Percentiles rank a stretch among this genome's conserved stretches.
These are phyloP conservation scores for Podospora pseudocomata DNA, from an alignment of 495 filamentous ascomycete genomes.

Conservation along the genomic window DNA sequence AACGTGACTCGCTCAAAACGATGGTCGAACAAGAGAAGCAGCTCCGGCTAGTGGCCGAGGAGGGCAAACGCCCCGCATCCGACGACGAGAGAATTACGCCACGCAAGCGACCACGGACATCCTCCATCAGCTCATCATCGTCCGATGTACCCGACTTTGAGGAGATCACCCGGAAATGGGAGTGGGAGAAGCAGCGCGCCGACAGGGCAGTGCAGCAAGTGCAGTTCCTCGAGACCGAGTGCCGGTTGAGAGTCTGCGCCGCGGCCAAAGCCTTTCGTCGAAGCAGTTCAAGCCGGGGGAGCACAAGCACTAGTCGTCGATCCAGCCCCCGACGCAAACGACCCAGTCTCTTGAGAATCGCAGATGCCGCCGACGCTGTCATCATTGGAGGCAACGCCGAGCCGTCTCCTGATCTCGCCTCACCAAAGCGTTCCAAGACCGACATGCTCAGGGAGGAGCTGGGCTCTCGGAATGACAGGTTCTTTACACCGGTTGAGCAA, in stretches of 20 bases:
- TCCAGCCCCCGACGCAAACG: conserved; percentile 32
- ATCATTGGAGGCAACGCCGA: conserved; percentile 37
- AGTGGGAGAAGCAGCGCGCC: conserved; percentile 62
- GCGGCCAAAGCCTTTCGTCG: conserved; percentile 41
- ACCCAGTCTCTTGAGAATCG: conserved; percentile 26
- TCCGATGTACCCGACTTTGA: conserved; percentile 52
- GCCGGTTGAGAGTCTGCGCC: conserved; percentile 67
- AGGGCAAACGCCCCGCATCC: conserved; percentile 54
- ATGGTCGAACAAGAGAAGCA: conserved; percentile 56
- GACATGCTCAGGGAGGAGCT: conserved; percentile 25
- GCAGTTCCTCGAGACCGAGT: conserved; percentile 80
- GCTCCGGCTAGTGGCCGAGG: conserved; percentile 57
- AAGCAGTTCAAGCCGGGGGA: conserved; percentile 14
- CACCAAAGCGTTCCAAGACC: conserved; percentile 30
- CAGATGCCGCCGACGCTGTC: conserved; percentile 41
- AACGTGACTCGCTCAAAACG: conserved; percentile 63
- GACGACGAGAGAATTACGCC: conserved; percentile 37
- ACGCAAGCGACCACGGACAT: conserved; percentile 35
- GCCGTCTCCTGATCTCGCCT: conserved; percentile 16
- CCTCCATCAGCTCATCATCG: conserved; percentile 42
- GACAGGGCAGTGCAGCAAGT: conserved; percentile 66
- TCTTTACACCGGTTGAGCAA: conserved; percentile 47
- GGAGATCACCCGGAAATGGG: conserved; percentile 57
- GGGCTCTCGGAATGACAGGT: conserved; percentile 36
- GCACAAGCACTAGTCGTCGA: conserved; percentile 2